These are phyloP conservation scores for Hypholoma sublateritium DNA, from an alignment of 768 basidiomycete species.

Conservation along the genomic window DNA sequence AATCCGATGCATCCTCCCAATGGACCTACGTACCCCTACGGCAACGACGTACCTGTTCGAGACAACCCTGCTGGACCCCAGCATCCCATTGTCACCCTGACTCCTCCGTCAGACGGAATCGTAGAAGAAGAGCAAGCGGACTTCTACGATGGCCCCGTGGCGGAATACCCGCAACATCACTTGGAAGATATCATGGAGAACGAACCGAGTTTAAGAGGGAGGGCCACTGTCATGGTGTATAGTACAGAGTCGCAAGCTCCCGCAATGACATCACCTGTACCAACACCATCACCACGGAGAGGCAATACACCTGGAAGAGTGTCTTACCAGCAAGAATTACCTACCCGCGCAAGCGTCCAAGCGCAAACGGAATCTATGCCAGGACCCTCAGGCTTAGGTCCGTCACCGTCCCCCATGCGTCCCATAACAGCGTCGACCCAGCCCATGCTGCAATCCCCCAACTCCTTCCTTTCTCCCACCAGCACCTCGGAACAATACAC, in stretches of 20 bases:
- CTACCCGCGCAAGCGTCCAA: constrained; percentile 15
- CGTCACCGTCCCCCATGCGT: constrained; percentile 1
- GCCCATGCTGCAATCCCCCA: neutral
- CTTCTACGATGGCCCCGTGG: constrained; percentile 21
- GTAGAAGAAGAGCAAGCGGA: constrained; percentile 27
- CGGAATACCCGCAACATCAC: constrained; percentile 17
- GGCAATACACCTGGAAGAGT: constrained; percentile 13
- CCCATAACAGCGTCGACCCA: neutral
- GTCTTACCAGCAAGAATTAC: constrained; percentile 16
- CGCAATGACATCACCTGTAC: constrained; percentile 3
- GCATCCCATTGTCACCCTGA: constrained; percentile 31
- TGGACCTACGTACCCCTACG: neutral
- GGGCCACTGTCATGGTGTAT: constrained; percentile 20
- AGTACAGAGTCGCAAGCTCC: constrained; percentile 18
- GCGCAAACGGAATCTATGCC: constrained; percentile 5
- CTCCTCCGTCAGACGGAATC: constrained; percentile 27
- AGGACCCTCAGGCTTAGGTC: neutral
- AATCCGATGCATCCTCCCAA: neutral
- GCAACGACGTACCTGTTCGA: neutral
- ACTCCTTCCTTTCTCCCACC: constrained; percentile 18
- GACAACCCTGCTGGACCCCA: constrained; percentile 20
- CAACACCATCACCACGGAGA: constrained; percentile 2
- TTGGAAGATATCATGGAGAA: constrained; percentile 1
- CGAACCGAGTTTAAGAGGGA: constrained; percentile 1
- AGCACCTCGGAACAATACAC: constrained; percentile 24